These are phyloP conservation scores for Nitzschia sp. DNA, from an alignment of 108 stramenopile genomes.

Conservation along the genomic window DNA sequence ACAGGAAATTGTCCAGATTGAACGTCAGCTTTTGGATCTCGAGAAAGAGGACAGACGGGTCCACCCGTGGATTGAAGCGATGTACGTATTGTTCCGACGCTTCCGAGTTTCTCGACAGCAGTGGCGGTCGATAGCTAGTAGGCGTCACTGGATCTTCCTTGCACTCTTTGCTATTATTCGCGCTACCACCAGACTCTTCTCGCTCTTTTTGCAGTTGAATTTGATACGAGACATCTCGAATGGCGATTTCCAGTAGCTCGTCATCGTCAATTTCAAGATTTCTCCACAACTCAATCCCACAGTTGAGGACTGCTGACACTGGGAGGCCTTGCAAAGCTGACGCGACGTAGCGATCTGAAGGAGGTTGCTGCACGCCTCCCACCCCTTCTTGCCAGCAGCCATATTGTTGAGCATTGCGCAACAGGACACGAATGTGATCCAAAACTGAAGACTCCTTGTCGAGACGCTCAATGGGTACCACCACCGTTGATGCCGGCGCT, in stretches of 20 bases:
- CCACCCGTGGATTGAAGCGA: slow-evolving; percentile 68
- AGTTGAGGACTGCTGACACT: slow-evolving; percentile 68
- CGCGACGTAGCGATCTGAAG: slow-evolving; percentile 51
- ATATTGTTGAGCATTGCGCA: slow-evolving; percentile 68
- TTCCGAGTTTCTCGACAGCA: neutral
- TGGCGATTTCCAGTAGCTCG: slow-evolving; percentile 79
- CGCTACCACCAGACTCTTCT: slow-evolving; percentile 32
- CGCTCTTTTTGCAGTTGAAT: slow-evolving; percentile 57
- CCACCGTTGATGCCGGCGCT: slow-evolving; percentile 1
- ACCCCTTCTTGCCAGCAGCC: slow-evolving; percentile 74
- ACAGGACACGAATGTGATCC: slow-evolving; percentile 69
- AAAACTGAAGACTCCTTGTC: slow-evolving; percentile 61
- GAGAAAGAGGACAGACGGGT: slow-evolving; percentile 75
- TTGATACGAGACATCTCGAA: slow-evolving; percentile 78
- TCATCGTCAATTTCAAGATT: slow-evolving; percentile 82
- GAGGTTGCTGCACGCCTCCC: slow-evolving; percentile 60
- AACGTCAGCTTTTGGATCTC: slow-evolving; percentile 80
- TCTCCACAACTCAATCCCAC: slow-evolving; percentile 84
- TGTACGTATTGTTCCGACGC: slow-evolving; percentile 20
- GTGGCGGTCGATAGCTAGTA: slow-evolving; percentile 1
- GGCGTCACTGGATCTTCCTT: neutral
- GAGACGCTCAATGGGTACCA: neutral
- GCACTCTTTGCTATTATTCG: slow-evolving; percentile 4
- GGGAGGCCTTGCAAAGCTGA: slow-evolving; percentile 65
- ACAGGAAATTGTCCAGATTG: slow-evolving; percentile 67